phyloP scores from a whole-genome alignment of 768 basidiomycete genomes.

The Trametes elegans region DNA sequence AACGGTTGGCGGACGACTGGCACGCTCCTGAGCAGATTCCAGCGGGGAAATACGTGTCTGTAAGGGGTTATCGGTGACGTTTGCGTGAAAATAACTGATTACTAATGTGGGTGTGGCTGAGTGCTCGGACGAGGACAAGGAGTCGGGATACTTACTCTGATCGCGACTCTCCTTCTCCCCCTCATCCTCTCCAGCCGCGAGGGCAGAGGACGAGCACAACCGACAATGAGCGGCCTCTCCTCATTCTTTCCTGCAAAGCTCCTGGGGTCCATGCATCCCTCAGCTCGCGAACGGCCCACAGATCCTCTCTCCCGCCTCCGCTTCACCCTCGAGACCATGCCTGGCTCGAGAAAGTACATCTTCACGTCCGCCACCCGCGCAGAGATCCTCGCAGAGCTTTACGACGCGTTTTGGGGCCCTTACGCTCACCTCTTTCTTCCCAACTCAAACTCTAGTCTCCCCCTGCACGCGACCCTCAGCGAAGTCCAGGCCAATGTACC shows the following conservation, averaged over 20 bases:
- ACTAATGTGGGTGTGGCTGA: not conserved
- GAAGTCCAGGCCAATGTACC: slow-evolving; percentile 63
- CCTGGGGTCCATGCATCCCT: slow-evolving; percentile 47
- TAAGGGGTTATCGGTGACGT: not conserved
- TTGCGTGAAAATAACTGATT: not conserved
- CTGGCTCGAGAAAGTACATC: slow-evolving; percentile 71
- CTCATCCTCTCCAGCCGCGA: not conserved
- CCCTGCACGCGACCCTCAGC: slow-evolving; percentile 61
- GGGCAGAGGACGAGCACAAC: not conserved
- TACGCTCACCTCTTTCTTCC: slow-evolving; percentile 74
- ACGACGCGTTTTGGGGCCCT: slow-evolving; percentile 79
- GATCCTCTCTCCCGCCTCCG: slow-evolving; percentile 73
- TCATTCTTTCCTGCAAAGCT: slow-evolving; percentile 49
- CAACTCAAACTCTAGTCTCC: slow-evolving; percentile 57
- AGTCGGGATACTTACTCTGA: too few species aligned
- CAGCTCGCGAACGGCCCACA: slow-evolving; percentile 48
- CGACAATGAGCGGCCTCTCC: slow-evolving; percentile 42
- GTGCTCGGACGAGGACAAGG: too few species aligned
- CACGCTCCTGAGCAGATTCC: slow-evolving; percentile 19
- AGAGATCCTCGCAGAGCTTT: slow-evolving; percentile 79
- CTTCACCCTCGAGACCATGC: slow-evolving; percentile 78
- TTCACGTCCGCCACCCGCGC: slow-evolving; percentile 74
- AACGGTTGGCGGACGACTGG: slow-evolving; percentile 6
- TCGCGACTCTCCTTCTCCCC: too few species aligned
- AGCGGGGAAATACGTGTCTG: not conserved